Base-by-base conservation (phyloP, 2,329 filamentous ascomycete genomes). In the Juglanconis oblonga region DNA sequence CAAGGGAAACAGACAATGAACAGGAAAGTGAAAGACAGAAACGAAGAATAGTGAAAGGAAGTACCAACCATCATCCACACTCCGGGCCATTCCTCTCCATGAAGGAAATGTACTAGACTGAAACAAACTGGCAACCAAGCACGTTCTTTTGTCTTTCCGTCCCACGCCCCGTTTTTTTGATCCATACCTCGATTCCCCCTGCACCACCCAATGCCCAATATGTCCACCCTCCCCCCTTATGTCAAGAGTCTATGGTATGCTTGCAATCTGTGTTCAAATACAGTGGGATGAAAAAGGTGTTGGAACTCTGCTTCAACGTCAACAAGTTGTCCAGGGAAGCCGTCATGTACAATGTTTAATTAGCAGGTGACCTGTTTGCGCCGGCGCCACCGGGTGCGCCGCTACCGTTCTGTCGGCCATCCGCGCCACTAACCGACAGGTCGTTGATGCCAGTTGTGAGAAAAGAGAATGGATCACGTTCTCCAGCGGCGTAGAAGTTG, bases 401-500 rank as follows among this genome's bases (percentile, higher is more conserved):
- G 17, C 79, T 77, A 62, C 85, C 85, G 66, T 88, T 88, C 75
- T 87, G 85, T 58, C 85, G 85, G 64, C 79, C 78, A 64, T 88
- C 85, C 58, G 77, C 80, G 65, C 84, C 87, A 70, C 87, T 85
- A 67, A 95, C 89, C 42, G 87, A 87, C 55, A 95, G 81, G 53
- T 86, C 84, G 58, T 87, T 84, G 61, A 95, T 90, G 48, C 88
- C 88, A 35, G 84, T 83, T 35, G 87, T 90, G 55, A 95, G 81
- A 78, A 94, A 94, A 14, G 89, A 87, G 73, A 94, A 93, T 10
- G 90, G 89, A 67, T 93, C 90, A 67, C 80, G 87, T 70, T 90
- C 87, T 58, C 78, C 79, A 67, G 87, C 81, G 64, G 74, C 79
- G 71, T 88, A 89, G 69, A 89, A 90, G 71, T 86, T 86, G 76